phyloP scores from a whole-genome alignment of 306 rosid species.

The Vicia sativa region DNA sequence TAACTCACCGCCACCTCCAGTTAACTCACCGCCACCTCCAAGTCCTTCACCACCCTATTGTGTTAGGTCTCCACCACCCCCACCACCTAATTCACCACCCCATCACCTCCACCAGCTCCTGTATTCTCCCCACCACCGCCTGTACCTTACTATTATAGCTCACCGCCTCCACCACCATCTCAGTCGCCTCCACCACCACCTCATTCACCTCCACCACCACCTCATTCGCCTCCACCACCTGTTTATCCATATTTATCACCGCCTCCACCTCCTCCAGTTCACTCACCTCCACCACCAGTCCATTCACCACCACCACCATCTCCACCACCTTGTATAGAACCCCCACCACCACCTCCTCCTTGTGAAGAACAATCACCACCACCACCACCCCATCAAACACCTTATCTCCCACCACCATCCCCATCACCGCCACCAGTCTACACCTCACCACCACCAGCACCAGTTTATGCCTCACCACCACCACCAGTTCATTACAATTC shows the following conservation, averaged over 20 bases:
- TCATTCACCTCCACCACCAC: constrained; percentile 57
- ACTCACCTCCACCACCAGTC: constrained; percentile 63
- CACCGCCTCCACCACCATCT: constrained; percentile 47
- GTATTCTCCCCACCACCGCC: constrained; percentile 60
- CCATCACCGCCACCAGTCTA: constrained; percentile 52
- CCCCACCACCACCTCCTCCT: constrained; percentile 64
- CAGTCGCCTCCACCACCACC: constrained; percentile 42
- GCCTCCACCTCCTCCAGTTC: constrained; percentile 75
- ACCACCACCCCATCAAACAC: constrained; percentile 49
- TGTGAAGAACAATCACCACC: constrained; percentile 64
- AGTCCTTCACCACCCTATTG: constrained; percentile 46
- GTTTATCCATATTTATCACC: constrained; percentile 59
- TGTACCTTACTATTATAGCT: constrained; percentile 37
- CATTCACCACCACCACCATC: constrained; percentile 61
- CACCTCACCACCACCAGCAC: constrained; percentile 38
- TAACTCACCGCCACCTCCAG: constrained; percentile 31
- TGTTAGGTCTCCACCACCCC: constrained; percentile 37
- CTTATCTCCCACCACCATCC: constrained; percentile 55
- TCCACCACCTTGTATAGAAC: constrained; percentile 66
- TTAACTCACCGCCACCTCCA: constrained; percentile 25
- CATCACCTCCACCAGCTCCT: constrained; percentile 47
- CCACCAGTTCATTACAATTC: constrained; percentile 56
- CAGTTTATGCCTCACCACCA: constrained; percentile 60
- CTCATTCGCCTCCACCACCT: constrained; percentile 68
- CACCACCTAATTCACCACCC: constrained; percentile 46